Evolutionary conservation across 2,329 filamentous ascomycete genomes (phyloP).

Genomic region (Diaporthe sp.): DNA sequence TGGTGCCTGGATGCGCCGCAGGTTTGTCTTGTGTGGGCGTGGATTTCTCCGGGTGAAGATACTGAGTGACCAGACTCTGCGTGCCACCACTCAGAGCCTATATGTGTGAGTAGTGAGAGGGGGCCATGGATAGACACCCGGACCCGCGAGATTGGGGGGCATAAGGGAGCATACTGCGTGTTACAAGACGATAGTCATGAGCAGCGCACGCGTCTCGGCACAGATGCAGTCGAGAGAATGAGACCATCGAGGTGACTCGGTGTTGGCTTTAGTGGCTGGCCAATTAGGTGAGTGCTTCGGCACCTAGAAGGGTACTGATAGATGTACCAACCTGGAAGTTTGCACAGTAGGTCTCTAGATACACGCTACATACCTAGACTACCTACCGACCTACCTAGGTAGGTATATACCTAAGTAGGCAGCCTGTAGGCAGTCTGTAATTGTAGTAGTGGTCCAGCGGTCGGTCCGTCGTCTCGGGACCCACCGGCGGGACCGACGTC

Average conservation of each 20-base stretch:
- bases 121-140: not conserved
- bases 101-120: not conserved
- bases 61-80: not conserved
- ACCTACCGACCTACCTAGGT: too few species aligned
- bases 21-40: not conserved
- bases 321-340: not conserved
- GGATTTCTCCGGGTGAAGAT: not conserved
- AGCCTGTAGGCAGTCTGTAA: not conserved
- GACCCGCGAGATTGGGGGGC: not conserved
- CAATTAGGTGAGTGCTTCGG: not conserved
- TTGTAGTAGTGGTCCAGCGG: not conserved
- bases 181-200: not conserved
- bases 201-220: not conserved
- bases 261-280: not conserved
- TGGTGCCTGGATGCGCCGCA: too few species aligned
- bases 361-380: not conserved
- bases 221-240: not conserved
- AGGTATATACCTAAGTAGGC: not conserved
- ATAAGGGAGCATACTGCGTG: not conserved
- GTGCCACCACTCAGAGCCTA: not conserved
- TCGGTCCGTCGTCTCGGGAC: not conserved
- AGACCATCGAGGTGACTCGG: not conserved
- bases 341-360: not conserved
- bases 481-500: conserved; percentile 6
- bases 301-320: not conserved